A percentile compares a stretch with the other conserved stretches of the same genome.
Conservation (phyloP, 1,284 basidiomycete species). For the Moesziomyces sp. region DNA sequence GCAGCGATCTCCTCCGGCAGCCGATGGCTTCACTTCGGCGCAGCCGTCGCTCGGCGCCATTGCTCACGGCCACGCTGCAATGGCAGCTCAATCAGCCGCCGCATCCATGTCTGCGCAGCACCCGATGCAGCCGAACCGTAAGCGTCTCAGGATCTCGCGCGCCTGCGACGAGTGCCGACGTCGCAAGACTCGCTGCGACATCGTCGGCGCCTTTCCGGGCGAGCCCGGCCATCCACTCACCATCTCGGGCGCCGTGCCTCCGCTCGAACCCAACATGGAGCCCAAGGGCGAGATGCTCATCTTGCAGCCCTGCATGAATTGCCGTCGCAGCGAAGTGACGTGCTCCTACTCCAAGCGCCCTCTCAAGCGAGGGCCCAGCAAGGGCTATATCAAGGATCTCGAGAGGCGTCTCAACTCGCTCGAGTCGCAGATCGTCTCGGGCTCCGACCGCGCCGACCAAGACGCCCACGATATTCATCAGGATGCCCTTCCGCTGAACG, state of each 20-base stretch:
- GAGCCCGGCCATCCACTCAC: constrained; percentile 42
- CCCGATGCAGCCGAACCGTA: constrained; percentile 29
- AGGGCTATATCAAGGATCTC: constrained; percentile 60
- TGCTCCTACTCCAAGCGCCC: constrained; percentile 54
- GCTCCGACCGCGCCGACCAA: constrained; percentile 6
- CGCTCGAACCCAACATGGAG: constrained; percentile 33
- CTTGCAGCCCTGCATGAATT: constrained; percentile 55
- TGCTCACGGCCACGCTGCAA: neutral
- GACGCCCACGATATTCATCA: neutral
- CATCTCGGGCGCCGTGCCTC: constrained; percentile 40
- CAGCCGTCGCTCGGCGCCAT: neutral
- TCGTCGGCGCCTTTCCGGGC: constrained; percentile 50
- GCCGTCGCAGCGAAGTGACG: constrained; percentile 39
- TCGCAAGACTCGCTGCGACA: constrained; percentile 54
- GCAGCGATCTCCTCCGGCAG: neutral
- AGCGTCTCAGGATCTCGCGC: constrained; percentile 46
- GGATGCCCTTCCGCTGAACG: neutral
- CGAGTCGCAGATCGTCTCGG: constrained; percentile 36
- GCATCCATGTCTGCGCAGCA: constrained; percentile 8
- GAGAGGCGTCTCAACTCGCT: constrained; percentile 55
- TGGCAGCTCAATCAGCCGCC: neutral
- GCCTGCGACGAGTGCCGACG: constrained; percentile 51
- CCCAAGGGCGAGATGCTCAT: constrained; percentile 54
- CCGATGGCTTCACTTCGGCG: neutral
- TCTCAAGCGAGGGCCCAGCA: constrained; percentile 52